Conservation (phyloP, 345 rosid genomes). For the Fremontodendron californicum region DNA sequence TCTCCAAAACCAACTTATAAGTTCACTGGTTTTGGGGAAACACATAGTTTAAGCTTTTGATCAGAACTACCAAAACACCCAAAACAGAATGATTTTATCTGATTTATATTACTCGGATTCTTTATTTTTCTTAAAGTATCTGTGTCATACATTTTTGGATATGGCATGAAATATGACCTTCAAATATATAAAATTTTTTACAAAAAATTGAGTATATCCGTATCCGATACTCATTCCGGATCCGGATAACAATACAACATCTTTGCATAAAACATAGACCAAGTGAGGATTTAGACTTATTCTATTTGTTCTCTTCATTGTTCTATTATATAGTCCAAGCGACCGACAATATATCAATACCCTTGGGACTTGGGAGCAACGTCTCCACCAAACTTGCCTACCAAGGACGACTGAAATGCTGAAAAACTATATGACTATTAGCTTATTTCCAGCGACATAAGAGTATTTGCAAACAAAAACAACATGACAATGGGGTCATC, state of each 20-base stretch:
- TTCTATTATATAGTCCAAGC: neutral
- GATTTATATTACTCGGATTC: too few species aligned
- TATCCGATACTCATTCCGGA: too few species aligned
- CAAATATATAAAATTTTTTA: too few species aligned
- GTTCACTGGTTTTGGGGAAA: neutral
- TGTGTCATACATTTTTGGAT: too few species aligned
- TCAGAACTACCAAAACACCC: neutral
- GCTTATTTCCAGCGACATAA: neutral
- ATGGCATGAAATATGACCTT: too few species aligned
- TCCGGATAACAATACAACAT: neutral
- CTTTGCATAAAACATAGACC: neutral
- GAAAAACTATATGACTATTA: neutral
- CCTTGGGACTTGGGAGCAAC: constrained; percentile 7
- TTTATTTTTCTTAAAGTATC: too few species aligned
- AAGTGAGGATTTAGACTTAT: neutral
- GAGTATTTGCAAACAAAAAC: neutral
- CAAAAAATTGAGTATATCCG: too few species aligned
- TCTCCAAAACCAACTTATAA: neutral
- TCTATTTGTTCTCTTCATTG: neutral
- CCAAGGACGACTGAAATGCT: neutral
- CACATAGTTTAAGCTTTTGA: neutral
- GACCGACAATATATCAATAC: neutral
- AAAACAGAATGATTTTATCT: neutral
- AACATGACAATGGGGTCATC: neutral
- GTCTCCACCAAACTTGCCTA: constrained; percentile 1